Evolutionary conservation across 257 asterid species (phyloP).

Genomic region (Verbena officinalis): DNA sequence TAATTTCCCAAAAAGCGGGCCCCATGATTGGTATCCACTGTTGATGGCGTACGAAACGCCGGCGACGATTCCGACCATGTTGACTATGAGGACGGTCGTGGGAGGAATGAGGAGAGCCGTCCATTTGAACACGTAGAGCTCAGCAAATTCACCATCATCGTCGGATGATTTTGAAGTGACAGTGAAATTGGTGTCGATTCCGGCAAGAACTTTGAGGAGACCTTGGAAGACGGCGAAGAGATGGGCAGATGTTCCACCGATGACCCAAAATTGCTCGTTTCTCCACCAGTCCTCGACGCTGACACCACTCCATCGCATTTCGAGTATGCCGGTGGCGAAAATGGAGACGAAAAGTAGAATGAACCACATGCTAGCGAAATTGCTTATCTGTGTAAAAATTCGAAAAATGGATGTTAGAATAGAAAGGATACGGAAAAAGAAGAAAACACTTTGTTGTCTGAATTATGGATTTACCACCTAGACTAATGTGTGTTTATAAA

Average conservation of each 20-base stretch:
- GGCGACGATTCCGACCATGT: slow-evolving; percentile 50
- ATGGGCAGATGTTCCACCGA: slow-evolving; percentile 55
- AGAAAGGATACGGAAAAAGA: no score
- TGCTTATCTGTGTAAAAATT: slow-evolving; percentile 42
- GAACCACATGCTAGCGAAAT: slow-evolving; percentile 55
- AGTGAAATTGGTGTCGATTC: slow-evolving; percentile 51
- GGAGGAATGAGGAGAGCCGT: slow-evolving; percentile 52
- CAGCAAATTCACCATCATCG: slow-evolving; percentile 49
- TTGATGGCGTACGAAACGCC: slow-evolving; percentile 46
- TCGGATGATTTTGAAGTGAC: slow-evolving; percentile 54
- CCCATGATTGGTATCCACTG: slow-evolving; percentile 58
- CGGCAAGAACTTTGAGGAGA: slow-evolving; percentile 51
- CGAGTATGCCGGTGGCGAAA: slow-evolving; percentile 53
- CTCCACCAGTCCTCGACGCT: slow-evolving; percentile 57
- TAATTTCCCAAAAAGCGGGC: slow-evolving; percentile 48
- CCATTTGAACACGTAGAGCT: slow-evolving; percentile 57
- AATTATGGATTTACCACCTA: no score
- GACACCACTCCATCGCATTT: slow-evolving; percentile 55
- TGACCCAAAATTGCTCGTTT: slow-evolving; percentile 56
- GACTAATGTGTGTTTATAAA: no score
- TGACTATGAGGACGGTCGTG: slow-evolving; percentile 45
- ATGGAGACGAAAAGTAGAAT: slow-evolving; percentile 51
- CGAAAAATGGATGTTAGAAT: background rate
- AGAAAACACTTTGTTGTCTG: no score
- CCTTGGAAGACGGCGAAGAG: slow-evolving; percentile 58